Evolutionary conservation across 2,329 filamentous ascomycete species (phyloP), one percentile per base, ranked within the genome.

Genomic region (Fusarium sp.): DNA sequence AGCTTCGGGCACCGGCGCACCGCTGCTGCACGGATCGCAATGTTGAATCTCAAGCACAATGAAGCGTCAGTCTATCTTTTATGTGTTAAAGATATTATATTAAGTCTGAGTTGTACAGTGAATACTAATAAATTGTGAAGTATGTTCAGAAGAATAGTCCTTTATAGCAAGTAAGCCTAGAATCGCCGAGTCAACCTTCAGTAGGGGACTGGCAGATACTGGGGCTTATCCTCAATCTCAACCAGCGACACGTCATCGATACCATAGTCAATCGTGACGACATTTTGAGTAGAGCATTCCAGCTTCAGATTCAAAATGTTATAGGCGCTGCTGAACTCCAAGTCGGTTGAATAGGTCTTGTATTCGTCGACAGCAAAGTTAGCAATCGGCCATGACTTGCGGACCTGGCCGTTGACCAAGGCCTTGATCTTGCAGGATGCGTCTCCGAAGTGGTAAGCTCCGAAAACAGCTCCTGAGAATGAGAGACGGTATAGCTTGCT

Each of bases 191-290:
- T 8, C 26, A 6, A 28, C 26, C 9, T 28, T 28, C 26, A 28
- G 26, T 24, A 7, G 24, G 24, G 3, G 24, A 24, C 24, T 24
- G 24, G 24, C 7, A 24, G 24, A 24, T 24, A 24, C 24, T 24
- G 5, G 24, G 24, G 24, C 24, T 24, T 24, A 24, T 24, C 24
- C 24, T 24, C 24, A 24, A 24, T 7, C 24, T 24, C 26, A 8
- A 34, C 24, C 1, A 66, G 28, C 7, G 22, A 14, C n/a, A 66
- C 33, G 33, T 62, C 50, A 24, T 66, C 62, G 15, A 66, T 38
- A 8, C 40, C 62, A 52, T 62, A 26, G 6, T 46, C 54, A 14
- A 66, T 22, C 3, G 44, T 52, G 36, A 62, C 45, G 6, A 4
- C 10, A 2, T 40, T 38, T 14, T 43, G 7, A 4, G 3, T 6